Conservation (phyloP, 208 protist genomes). For the Novymonas esmeraldas region DNA sequence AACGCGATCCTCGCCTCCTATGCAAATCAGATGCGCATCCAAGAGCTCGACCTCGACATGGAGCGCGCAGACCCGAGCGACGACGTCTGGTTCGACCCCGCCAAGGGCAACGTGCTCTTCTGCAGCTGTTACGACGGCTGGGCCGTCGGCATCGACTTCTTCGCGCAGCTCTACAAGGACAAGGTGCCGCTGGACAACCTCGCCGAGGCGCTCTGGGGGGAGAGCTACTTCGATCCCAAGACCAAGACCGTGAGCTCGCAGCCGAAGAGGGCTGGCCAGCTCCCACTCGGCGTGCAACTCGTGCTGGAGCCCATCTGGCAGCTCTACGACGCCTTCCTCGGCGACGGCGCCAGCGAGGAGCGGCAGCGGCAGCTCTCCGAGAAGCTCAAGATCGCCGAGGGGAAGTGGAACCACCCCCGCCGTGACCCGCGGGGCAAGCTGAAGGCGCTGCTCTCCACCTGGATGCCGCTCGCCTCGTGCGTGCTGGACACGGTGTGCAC, state of each 20-base stretch:
- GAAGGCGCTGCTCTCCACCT: slow-evolving; percentile 88
- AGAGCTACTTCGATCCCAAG: slow-evolving; percentile 96
- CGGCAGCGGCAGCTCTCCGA: slow-evolving; percentile 56
- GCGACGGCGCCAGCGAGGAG: slow-evolving; percentile 78
- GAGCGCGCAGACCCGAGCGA: slow-evolving; percentile 78
- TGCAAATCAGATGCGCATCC: slow-evolving; percentile 83
- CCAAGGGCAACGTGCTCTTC: slow-evolving; percentile 98
- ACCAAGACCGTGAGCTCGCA: slow-evolving; percentile 87
- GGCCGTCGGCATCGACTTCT: slow-evolving; percentile 89
- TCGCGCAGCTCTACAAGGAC: slow-evolving; percentile 90
- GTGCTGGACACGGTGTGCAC: slow-evolving; percentile 89
- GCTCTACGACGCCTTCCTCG: slow-evolving; percentile 91
- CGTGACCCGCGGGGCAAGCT: slow-evolving; percentile 66
- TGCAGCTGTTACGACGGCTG: slow-evolving; percentile 95
- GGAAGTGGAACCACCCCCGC: slow-evolving; percentile 79
- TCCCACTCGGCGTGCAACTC: slow-evolving; percentile 96
- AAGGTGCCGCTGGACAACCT: slow-evolving; percentile 86
- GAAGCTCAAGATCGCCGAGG: slow-evolving; percentile 74
- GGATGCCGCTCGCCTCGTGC: slow-evolving; percentile 94
- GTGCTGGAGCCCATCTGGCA: slow-evolving; percentile 96
- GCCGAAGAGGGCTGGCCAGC: slow-evolving; percentile 76
- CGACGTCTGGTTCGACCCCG: slow-evolving; percentile 96
- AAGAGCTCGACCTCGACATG: slow-evolving; percentile 82
- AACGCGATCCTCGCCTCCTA: slow-evolving; percentile 88
- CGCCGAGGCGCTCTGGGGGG: slow-evolving; percentile 94